Base-by-base conservation (phyloP, 2,329 filamentous ascomycete species). In the Phoma sp. region DNA sequence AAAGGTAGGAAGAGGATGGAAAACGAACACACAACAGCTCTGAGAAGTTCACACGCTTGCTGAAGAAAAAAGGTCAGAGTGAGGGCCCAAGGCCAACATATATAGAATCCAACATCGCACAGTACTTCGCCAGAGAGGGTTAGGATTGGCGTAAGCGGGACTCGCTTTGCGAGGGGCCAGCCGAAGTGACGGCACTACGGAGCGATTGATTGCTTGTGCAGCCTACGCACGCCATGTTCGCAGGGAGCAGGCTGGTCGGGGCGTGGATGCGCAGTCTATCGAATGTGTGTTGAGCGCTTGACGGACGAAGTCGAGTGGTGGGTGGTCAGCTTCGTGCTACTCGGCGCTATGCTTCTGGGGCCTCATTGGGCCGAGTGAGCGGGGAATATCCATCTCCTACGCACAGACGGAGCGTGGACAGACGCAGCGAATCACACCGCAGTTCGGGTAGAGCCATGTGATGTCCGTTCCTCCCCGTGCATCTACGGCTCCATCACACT, bases 31-130 rank as follows among this genome's bases (percentile, higher is more conserved):
- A 76, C 71, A 77, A 77, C 78, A 80, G 76, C 77, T 80, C 79
- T 78, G 65, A 62, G 66, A 74, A 73, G 57, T 79, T 79, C 73
- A 80, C 77, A 79, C 68, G 76, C 79, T 81, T 80, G 78, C 78
- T 81, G 77, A 75, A 77, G 76, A 78, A 69, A 72, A 68, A 72
- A 73, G 67, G 57, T 42, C 65, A 66, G 67, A 65, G 58, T 56
- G 59, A 64, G 62, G 69, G 66, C 64, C 51, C 39, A 52, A 47
- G 59, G 47, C 52, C 60, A 66, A 65, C 68, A 70, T 74, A 74
- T 74, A 66, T 74, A 72, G 33, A 54, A 53, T 53, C 49, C 47
- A 52, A 56, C 62, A 64, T 67, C 45, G 59, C 59, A 67, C 59
- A 60, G 47, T 42, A 50, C 47, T 56, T 56, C 68, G 61, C 61